These are phyloP conservation scores for Westerdykella sp. DNA, from an alignment of 2,329 filamentous ascomycete genomes.

Conservation along the genomic window DNA sequence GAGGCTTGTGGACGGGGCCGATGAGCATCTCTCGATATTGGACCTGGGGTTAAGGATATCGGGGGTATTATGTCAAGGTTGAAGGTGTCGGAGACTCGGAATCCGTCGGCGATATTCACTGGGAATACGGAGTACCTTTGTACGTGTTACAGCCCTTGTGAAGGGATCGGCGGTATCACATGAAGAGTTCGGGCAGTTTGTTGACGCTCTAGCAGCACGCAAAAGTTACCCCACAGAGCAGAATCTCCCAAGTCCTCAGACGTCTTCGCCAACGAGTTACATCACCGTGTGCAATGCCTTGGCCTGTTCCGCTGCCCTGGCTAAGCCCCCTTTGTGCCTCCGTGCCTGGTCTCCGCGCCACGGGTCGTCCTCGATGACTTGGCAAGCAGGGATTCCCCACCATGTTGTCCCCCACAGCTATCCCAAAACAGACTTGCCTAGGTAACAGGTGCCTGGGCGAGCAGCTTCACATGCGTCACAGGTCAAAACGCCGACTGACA, in stretches of 20 bases:
- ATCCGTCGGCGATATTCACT: no score
- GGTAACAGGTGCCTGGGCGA: slow-evolving; percentile 4
- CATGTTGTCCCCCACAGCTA: neutral
- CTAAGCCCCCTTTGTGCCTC: neutral
- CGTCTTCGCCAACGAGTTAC: no score
- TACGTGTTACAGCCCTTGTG: no score
- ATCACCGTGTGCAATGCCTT: no score
- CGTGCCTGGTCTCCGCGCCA: neutral
- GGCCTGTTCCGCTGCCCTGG: neutral
- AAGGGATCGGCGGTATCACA: no score
- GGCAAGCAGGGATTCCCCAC: neutral
- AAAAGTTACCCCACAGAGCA: no score
- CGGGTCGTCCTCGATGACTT: neutral
- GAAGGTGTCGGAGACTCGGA: slow-evolving; percentile 6
- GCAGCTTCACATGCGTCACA: neutral
- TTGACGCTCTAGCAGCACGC: no score
- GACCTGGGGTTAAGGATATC: slow-evolving; percentile 80
- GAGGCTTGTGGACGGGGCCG: slow-evolving; percentile 84
- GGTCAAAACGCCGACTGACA: neutral
- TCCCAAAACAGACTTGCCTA: slow-evolving; percentile 6
- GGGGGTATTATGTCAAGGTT: slow-evolving; percentile 54
- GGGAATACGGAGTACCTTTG: no score
- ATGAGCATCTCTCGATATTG: slow-evolving; percentile 87
- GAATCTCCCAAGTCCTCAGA: no score
- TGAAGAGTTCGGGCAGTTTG: no score